A percentile compares a stretch with the other conserved stretches of the same genome.
phyloP scores from a whole-genome alignment of 192 early-diverging fungal species.

The Oehlia diaphana region DNA sequence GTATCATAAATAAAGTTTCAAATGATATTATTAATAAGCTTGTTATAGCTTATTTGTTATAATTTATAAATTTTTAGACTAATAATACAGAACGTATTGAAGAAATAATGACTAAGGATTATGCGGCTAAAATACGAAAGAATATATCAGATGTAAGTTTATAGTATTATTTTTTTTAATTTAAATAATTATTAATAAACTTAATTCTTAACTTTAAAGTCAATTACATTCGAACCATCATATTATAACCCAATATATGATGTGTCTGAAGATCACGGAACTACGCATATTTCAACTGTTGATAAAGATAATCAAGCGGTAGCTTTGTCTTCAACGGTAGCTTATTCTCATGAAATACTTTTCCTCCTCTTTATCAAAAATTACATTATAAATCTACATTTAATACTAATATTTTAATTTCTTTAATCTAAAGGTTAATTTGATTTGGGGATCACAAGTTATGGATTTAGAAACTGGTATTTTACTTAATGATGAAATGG shows the following conservation, averaged over 20 bases:
- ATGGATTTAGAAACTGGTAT: constrained; percentile 86
- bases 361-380: background rate
- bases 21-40: background rate
- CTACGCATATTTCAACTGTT: constrained; percentile 86
- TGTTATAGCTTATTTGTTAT: background rate
- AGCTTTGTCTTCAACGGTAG: constrained; percentile 80
- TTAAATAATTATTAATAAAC: background rate
- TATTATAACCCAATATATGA: constrained; percentile 86
- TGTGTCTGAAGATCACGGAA: constrained; percentile 79
- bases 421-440: constrained; percentile 55
- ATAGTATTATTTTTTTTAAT: background rate
- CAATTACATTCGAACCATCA: constrained; percentile 59
- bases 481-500: constrained; percentile 95
- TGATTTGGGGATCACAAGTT: constrained; percentile 85
- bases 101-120: constrained; percentile 70
- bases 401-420: background rate
- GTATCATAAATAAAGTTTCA: constrained; percentile 29
- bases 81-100: constrained; percentile 56
- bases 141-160: constrained; percentile 68
- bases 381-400: background rate
- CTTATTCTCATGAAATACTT: background rate
- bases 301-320: constrained; percentile 74
- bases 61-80: constrained; percentile 28
- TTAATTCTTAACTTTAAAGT: constrained; percentile 28
- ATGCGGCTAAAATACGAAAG: constrained; percentile 59